phyloP scores from a whole-genome alignment of 495 filamentous ascomycete species.

The Pseudevernia furfuracea region DNA sequence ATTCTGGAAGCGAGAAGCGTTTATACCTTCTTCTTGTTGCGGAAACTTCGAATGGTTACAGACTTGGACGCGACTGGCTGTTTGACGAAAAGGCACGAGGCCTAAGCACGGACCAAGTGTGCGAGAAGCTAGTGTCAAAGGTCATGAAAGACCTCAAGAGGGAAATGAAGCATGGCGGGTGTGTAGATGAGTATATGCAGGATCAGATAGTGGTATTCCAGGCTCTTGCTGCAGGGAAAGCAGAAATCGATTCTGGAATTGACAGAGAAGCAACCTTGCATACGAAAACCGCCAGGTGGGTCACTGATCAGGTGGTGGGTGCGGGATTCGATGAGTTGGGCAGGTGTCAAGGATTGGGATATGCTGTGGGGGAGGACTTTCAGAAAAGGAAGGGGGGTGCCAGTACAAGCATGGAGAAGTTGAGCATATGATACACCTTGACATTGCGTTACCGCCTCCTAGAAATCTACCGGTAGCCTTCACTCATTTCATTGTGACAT shows the following conservation, averaged over 20 bases:
- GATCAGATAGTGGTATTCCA: slow-evolving; percentile 82
- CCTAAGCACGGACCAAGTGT: slow-evolving; percentile 1
- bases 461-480: background rate
- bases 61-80: slow-evolving; percentile 61
- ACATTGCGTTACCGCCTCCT: background rate
- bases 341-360: slow-evolving; percentile 21
- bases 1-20: slow-evolving; percentile 51
- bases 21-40: slow-evolving; percentile 70
- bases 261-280: slow-evolving; percentile 55
- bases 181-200: slow-evolving; percentile 63
- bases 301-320: slow-evolving; percentile 42
- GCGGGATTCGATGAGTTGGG: slow-evolving; percentile 22
- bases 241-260: slow-evolving; percentile 31
- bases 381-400: background rate
- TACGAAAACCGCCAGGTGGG: slow-evolving; percentile 70
- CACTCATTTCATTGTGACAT: background rate
- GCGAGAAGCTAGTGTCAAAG: slow-evolving; percentile 32
- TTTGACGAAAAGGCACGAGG: slow-evolving; percentile 37
- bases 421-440: slow-evolving; percentile 5
- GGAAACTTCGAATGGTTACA: slow-evolving; percentile 50
- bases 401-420: slow-evolving; percentile 2
- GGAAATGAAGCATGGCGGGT: slow-evolving; percentile 48
- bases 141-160: slow-evolving; percentile 51
- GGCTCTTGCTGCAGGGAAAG: slow-evolving; percentile 45
- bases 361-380: slow-evolving; percentile 19